Conservation (phyloP, 208 protist genomes). For the Trypanosoma mega region DNA sequence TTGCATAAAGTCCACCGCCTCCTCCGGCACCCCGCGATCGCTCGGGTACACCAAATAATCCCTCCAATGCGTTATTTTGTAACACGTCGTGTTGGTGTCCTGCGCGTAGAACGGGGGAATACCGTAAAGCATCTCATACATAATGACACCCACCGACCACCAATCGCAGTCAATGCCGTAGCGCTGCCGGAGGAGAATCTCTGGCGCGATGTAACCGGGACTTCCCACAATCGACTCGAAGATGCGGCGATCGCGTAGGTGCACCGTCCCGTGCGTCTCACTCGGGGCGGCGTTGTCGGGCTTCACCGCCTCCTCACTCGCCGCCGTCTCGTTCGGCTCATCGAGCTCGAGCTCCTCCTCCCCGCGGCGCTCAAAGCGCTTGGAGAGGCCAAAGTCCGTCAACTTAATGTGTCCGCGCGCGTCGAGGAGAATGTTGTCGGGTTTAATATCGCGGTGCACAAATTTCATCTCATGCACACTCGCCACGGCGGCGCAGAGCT, state of each 20-base stretch:
- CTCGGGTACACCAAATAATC: constrained; percentile 89
- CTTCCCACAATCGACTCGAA: constrained; percentile 95
- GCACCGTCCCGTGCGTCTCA: constrained; percentile 2
- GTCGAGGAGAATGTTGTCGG: constrained; percentile 98
- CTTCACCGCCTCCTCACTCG: constrained; percentile 4
- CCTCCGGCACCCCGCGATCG: constrained; percentile 74
- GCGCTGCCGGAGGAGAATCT: constrained; percentile 92
- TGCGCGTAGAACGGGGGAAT: constrained; percentile 96
- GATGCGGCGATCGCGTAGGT: constrained; percentile 41
- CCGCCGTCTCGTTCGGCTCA: constrained; percentile 10
- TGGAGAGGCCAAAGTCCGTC: constrained; percentile 97
- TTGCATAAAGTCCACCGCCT: constrained; percentile 92
- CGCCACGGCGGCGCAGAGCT: constrained; percentile 87
- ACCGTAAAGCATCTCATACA: constrained; percentile 97
- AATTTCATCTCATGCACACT: constrained; percentile 92
- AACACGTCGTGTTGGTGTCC: constrained; percentile 88
- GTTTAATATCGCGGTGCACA: constrained; percentile 97
- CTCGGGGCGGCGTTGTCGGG: background rate
- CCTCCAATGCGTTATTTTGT: constrained; percentile 94
- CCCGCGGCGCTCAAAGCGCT: constrained; percentile 73
- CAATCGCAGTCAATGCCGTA: constrained; percentile 97
- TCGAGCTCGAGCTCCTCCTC: constrained; percentile 73
- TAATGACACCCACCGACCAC: constrained; percentile 98
- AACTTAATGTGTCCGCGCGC: constrained; percentile 96
- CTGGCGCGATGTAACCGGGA: constrained; percentile 97